Evolutionary conservation across 2,329 filamentous ascomycete genomes (phyloP).

Genomic region (Xylaria sp.): DNA sequence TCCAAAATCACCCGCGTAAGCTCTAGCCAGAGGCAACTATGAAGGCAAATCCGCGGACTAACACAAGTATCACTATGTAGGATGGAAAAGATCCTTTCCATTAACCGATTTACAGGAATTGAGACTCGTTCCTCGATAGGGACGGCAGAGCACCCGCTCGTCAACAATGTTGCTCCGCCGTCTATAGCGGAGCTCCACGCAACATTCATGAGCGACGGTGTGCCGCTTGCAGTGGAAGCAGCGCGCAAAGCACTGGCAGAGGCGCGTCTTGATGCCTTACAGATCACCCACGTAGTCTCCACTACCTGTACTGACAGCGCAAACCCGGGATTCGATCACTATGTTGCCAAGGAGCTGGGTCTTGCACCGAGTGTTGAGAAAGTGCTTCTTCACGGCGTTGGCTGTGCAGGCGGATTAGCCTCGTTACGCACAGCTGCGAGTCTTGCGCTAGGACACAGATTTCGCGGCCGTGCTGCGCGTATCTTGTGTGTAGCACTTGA

Average conservation of each 20-base stretch:
- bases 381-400: conserved; percentile 72
- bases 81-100: conserved; percentile 70
- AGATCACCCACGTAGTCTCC: conserved; percentile 74
- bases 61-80: conserved; percentile 50
- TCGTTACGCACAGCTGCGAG: conserved; percentile 72
- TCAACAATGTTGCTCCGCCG: conserved; percentile 64
- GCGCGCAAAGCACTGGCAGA: conserved; percentile 66
- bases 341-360: conserved; percentile 67
- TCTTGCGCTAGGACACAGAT: conserved; percentile 70
- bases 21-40: not conserved
- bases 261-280: conserved; percentile 59
- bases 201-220: conserved; percentile 65
- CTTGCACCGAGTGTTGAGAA: conserved; percentile 69
- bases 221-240: conserved; percentile 66
- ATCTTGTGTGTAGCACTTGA: conserved; percentile 74
- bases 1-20: conserved; percentile 68
- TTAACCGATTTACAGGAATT: conserved; percentile 73
- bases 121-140: conserved; percentile 71
- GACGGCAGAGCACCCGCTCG: conserved; percentile 67
- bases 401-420: conserved; percentile 72
- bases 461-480: conserved; percentile 67
- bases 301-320: conserved; percentile 76
- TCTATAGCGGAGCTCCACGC: conserved; percentile 66
- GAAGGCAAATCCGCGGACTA: not conserved
- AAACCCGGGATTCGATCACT: conserved; percentile 75